Base-by-base conservation (phyloP, 768 basidiomycete genomes). In the Sporobolomyces phaffii region DNA sequence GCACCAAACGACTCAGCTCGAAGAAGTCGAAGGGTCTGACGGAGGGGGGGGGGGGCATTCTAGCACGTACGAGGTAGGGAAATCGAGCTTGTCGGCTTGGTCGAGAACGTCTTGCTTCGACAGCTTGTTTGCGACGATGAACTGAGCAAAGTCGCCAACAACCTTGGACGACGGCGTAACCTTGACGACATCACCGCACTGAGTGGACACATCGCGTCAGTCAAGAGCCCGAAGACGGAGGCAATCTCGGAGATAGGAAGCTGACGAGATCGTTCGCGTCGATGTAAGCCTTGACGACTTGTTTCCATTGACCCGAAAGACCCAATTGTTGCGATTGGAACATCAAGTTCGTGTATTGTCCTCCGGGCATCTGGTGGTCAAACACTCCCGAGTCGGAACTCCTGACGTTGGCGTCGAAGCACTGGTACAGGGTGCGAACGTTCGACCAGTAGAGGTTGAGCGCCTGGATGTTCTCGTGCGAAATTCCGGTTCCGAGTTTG, bases 141-240 rank as follows among this genome's bases (percentile, higher is more conserved):
- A 75, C 79, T 99, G 96, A 22, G 96, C 96, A 79, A 99, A 96
- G 81, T 99, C 96, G 29, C 96, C 96, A 53, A 97, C 93, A 52
- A 94, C 91, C 81, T 98, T 99, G 47, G 96, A 98, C 17, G 96
- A 96, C 34, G 96, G 96, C 29, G 96, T 99, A 73, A 98, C 94
- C 83, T 99, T 99, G 82, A 98, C 87, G 77, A 99, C 88, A 73
- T 97, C 91, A 50, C 96, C 96, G 77, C 94, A 98, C 87, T 91
- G 72, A 5, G 36, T 40, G 56, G 61, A 9, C 26, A 47, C 17
- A 29, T 58, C 43, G 34, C 28, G 20, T 2, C 26, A 36, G 57
- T 49, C 43, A 6, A 18, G 26, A 11, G 31, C 10, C n/a, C n/a
- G n/a, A n/a, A n/a, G n/a, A n/a, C n/a, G n/a, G n/a, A n/a, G n/a